A percentile compares a stretch with the other conserved stretches of the same genome.
Evolutionary conservation across 176 grass and related monocot genomes (phyloP).

Genomic region (Carex kokanica): DNA sequence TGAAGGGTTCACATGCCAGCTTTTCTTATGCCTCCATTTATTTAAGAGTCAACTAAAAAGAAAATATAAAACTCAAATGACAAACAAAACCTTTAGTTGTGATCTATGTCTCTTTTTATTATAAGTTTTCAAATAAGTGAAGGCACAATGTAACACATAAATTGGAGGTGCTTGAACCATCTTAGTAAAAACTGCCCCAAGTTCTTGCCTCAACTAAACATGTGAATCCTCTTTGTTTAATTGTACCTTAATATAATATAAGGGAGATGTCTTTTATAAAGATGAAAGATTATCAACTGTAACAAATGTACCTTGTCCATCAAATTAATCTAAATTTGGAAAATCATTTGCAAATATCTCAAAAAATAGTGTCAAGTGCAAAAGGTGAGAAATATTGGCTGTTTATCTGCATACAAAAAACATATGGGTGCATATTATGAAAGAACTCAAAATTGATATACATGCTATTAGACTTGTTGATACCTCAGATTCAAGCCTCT

Average conservation of each 20-base stretch:
- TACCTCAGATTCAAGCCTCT: slow-evolving; percentile 86
- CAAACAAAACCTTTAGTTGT: neutral
- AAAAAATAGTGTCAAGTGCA: neutral
- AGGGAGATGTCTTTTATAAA: neutral
- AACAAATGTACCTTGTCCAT: neutral
- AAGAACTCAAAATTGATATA: neutral
- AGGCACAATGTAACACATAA: too few relatives aligned
- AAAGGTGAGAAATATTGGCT: neutral
- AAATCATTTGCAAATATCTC: neutral
- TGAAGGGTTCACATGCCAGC: neutral
- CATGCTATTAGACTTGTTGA: neutral
- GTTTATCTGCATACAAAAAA: neutral
- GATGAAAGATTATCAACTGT: neutral
- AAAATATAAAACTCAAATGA: neutral
- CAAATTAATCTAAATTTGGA: neutral
- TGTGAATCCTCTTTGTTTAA: neutral
- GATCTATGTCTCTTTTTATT: neutral
- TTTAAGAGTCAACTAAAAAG: neutral
- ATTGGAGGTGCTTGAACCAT: too few relatives aligned
- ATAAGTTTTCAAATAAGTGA: too few relatives aligned
- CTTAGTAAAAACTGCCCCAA: neutral
- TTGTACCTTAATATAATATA: neutral
- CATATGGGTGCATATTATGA: neutral
- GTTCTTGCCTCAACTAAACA: neutral
- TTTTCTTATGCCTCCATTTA: neutral